Evolutionary conservation across 176 grass and related monocot genomes (phyloP).

Genomic region (Miscanthus lutarioriparius): DNA sequence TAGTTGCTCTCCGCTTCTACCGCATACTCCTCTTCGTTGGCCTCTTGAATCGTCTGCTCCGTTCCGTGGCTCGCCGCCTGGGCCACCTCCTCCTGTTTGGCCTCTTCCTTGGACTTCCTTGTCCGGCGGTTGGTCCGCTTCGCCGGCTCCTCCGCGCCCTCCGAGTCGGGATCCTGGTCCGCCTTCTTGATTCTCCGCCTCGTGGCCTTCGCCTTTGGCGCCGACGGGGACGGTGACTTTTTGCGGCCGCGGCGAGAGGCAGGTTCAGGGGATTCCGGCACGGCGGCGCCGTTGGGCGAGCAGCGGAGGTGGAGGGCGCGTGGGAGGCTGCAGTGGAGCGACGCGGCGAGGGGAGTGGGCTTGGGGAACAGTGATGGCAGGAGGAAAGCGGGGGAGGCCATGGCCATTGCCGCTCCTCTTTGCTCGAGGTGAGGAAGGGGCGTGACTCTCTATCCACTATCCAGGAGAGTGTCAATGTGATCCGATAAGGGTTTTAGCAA

Average conservation of each 20-base stretch:
- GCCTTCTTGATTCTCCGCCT: constrained; percentile 38
- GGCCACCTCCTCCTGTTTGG: constrained; percentile 28
- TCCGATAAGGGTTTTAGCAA: constrained; percentile 45
- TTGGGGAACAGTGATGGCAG: constrained; percentile 28
- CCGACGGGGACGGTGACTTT: constrained; percentile 36
- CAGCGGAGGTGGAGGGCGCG: constrained; percentile 22
- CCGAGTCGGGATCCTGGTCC: neutral
- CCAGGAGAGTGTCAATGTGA: constrained; percentile 14
- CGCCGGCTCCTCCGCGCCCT: constrained; percentile 16
- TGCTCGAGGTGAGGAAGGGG: neutral
- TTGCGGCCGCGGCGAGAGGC: constrained; percentile 40
- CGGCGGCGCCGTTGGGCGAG: constrained; percentile 41
- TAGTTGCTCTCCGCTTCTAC: constrained; percentile 2
- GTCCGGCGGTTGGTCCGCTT: constrained; percentile 39
- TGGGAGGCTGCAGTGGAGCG: neutral
- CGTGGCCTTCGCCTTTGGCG: constrained; percentile 25
- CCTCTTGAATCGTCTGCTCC: neutral
- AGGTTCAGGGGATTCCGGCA: constrained; percentile 40
- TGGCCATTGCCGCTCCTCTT: constrained; percentile 44
- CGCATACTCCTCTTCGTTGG: neutral
- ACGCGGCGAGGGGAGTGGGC: neutral
- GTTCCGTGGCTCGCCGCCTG: neutral
- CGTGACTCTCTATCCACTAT: constrained; percentile 36
- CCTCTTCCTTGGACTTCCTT: constrained; percentile 39
- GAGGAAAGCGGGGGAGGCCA: constrained; percentile 42